Evolutionary conservation across 2,329 filamentous ascomycete species (phyloP).

Genomic region (Massarina eburnea): DNA sequence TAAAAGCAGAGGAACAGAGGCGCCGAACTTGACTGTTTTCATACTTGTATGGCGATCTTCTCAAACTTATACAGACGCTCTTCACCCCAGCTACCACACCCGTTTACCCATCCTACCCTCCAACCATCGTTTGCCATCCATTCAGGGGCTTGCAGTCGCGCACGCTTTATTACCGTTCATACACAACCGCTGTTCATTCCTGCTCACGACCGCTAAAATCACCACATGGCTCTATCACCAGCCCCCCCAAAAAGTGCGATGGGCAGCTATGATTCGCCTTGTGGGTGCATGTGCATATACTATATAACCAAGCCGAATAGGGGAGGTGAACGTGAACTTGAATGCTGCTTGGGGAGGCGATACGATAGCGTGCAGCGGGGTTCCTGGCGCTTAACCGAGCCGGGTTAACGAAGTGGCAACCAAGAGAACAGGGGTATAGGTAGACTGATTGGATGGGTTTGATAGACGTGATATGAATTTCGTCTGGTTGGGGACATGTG

Average conservation of each 20-base stretch:
- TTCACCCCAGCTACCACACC: not conserved
- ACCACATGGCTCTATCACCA: not conserved
- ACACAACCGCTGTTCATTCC: not conserved
- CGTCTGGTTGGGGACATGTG: not conserved
- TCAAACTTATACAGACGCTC: not conserved
- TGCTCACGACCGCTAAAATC: not conserved
- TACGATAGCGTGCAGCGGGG: not conserved
- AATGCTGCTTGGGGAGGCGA: not conserved
- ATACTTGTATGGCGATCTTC: not conserved
- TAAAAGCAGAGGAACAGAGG: not conserved
- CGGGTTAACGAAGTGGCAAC: not conserved
- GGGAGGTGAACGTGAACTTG: not conserved
- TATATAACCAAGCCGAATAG: not conserved
- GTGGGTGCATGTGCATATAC: not conserved
- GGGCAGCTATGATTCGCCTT: not conserved
- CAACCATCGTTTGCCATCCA: not conserved
- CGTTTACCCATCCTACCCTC: not conserved
- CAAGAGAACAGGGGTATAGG: not conserved
- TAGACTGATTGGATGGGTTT: not conserved
- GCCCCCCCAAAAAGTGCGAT: not conserved
- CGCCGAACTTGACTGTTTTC: not conserved
- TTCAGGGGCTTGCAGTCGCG: not conserved
- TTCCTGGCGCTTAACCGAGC: slow-evolving; percentile 7
- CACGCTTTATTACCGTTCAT: not conserved
- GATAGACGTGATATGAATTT: slow-evolving; percentile 2